Conservation (phyloP, 179 eudicot species). For the Corrigiola litoralis region DNA sequence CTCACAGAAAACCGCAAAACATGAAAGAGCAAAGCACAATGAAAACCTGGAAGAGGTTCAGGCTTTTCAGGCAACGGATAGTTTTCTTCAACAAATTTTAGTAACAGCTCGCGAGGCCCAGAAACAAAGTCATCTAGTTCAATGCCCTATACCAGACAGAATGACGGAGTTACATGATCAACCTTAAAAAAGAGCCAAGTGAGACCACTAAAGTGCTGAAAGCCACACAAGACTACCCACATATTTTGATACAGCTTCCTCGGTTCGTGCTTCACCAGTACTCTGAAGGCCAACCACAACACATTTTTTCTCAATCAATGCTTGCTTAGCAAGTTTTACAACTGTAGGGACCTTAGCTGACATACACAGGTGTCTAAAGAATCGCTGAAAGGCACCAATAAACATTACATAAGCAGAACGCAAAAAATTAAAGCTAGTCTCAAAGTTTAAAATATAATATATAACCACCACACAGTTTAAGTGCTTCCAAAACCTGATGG, state of each 20-base stretch:
- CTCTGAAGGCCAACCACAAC: slow-evolving; percentile 97
- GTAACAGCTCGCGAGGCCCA: slow-evolving; percentile 97
- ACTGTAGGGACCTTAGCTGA: slow-evolving; percentile 96
- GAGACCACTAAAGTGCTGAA: neutral
- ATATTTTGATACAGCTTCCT: slow-evolving; percentile 95
- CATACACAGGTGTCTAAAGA: slow-evolving; percentile 98
- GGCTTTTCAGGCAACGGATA: slow-evolving; percentile 96
- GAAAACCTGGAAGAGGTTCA: slow-evolving; percentile 70
- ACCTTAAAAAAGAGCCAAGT: neutral
- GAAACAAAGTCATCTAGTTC: slow-evolving; percentile 98
- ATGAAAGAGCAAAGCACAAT: slow-evolving; percentile 1
- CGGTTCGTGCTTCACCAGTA: slow-evolving; percentile 98
- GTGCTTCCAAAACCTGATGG: slow-evolving; percentile 69
- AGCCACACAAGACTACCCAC: slow-evolving; percentile 37
- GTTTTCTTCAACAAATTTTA: slow-evolving; percentile 95
- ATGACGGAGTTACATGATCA: neutral
- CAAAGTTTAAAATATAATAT: slow-evolving; percentile 6
- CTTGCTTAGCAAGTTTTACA: slow-evolving; percentile 73
- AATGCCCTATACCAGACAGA: slow-evolving; percentile 51
- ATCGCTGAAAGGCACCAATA: slow-evolving; percentile 55
- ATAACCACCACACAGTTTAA: neutral
- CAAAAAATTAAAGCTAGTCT: neutral
- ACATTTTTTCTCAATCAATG: slow-evolving; percentile 66
- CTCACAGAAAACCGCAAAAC: slow-evolving; percentile 2
- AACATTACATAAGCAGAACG: slow-evolving; percentile 21